These are phyloP conservation scores for Bolboschoenus planiculmis DNA, from an alignment of 176 grass and related monocot genomes.

Conservation along the genomic window DNA sequence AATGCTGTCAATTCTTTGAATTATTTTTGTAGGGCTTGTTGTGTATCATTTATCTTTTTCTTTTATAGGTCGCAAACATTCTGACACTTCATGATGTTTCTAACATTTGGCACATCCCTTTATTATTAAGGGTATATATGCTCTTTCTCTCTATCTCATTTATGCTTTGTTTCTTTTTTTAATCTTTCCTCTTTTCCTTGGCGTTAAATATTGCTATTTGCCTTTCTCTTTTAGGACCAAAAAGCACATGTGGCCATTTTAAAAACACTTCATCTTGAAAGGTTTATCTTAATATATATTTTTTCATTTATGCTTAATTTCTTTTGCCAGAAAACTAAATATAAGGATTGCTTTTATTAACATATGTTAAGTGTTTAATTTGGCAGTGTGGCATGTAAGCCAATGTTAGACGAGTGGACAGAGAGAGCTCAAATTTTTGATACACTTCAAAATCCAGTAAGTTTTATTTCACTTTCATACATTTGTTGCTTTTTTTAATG, in stretches of 20 bases:
- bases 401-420: constrained; percentile 66
- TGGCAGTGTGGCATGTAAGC: constrained; percentile 35
- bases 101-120: constrained; percentile 96
- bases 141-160: background rate
- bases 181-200: background rate
- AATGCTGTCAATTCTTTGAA: background rate
- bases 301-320: constrained; percentile 7
- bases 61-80: constrained; percentile 62
- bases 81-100: constrained; percentile 85
- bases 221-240: constrained; percentile 44
- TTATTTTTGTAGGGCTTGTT: background rate
- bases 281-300: constrained; percentile 35
- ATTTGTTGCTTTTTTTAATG: background rate
- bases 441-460: constrained; percentile 47
- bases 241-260: constrained; percentile 88
- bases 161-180: background rate
- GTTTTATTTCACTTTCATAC: background rate
- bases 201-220: background rate
- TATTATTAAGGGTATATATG: constrained; percentile 83
- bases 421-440: constrained; percentile 63
- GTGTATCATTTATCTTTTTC: constrained; percentile 15
- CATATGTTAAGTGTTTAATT: constrained; percentile 20
- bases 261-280: constrained; percentile 57
- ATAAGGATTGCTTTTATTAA: constrained; percentile 8
- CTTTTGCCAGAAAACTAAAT: background rate